Evolutionary conservation across 345 rosid species (phyloP).

Genomic region (Geranium rotundifolium): DNA sequence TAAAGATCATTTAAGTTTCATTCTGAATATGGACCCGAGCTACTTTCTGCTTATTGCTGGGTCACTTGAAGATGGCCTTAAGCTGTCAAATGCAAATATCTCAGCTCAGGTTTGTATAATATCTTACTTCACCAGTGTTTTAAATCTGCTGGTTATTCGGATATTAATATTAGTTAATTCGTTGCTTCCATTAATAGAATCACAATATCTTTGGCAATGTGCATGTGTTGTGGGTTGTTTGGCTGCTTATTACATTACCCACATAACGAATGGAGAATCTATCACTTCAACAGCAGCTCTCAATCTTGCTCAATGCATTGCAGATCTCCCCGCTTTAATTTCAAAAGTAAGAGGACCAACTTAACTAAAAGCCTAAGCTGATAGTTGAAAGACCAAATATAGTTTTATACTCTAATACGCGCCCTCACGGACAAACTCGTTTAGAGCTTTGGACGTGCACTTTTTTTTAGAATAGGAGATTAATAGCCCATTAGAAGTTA

Average conservation of each 20-base stretch:
- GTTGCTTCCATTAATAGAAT: too few species aligned
- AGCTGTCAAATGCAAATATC: slow-evolving; percentile 81
- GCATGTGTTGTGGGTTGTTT: slow-evolving; percentile 91
- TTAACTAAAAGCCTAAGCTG: too few species aligned
- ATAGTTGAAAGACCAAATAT: too few species aligned
- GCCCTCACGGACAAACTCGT: too few species aligned
- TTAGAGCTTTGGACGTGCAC: too few species aligned
- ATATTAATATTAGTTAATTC: too few species aligned
- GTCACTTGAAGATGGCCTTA: slow-evolving; percentile 94
- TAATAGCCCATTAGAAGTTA: too few species aligned
- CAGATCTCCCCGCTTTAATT: slow-evolving; percentile 83
- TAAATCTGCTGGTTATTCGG: too few species aligned
- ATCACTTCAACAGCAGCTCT: slow-evolving; percentile 62
- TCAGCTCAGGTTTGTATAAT: slow-evolving; percentile 67
- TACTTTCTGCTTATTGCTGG: slow-evolving; percentile 84
- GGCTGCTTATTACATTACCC: slow-evolving; percentile 88
- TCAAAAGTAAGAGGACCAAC: slow-evolving; percentile 94
- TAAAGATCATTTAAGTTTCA: slow-evolving; percentile 56
- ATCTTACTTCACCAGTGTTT: too few species aligned
- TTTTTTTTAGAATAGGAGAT: too few species aligned
- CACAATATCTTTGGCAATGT: slow-evolving; percentile 35
- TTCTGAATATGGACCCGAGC: slow-evolving; percentile 70
- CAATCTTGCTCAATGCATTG: slow-evolving; percentile 71
- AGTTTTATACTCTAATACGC: too few species aligned
- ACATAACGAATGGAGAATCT: slow-evolving; percentile 88